phyloP scores from a whole-genome alignment of 2,329 filamentous ascomycete species.

The Hypoxylon rubiginosum region DNA sequence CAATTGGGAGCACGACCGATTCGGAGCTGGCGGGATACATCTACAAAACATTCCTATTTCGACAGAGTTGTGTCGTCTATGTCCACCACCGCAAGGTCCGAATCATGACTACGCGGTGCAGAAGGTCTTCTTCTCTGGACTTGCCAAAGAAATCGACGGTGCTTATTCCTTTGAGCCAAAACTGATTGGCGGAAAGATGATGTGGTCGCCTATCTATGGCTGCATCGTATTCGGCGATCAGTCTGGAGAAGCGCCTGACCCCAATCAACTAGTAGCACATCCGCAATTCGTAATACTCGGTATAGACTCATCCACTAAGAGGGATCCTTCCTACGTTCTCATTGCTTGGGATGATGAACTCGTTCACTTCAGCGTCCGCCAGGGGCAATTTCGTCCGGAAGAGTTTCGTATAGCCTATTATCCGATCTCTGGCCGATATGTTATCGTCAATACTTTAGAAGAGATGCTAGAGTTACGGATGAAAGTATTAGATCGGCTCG shows the following conservation, averaged over 20 bases:
- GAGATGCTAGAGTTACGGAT: background rate
- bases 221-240: conserved; percentile 12
- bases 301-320: background rate
- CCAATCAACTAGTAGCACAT: background rate
- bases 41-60: conserved; percentile 34
- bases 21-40: conserved; percentile 23
- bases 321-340: background rate
- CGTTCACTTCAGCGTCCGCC: conserved; percentile 19
- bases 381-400: background rate
- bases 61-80: conserved; percentile 8
- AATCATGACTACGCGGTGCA: background rate
- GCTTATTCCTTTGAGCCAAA: background rate
- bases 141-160: background rate
- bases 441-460: background rate
- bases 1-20: conserved; percentile 19
- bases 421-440: background rate
- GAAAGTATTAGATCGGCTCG: background rate
- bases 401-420: background rate
- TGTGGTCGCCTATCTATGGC: conserved; percentile 22
- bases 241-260: background rate
- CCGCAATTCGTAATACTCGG: conserved; percentile 10
- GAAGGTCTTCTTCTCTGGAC: background rate
- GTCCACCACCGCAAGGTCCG: background rate
- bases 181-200: background rate
- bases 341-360: conserved; percentile 10